Base-by-base conservation (phyloP, 1,284 basidiomycete species). In the Marasmius sp. region DNA sequence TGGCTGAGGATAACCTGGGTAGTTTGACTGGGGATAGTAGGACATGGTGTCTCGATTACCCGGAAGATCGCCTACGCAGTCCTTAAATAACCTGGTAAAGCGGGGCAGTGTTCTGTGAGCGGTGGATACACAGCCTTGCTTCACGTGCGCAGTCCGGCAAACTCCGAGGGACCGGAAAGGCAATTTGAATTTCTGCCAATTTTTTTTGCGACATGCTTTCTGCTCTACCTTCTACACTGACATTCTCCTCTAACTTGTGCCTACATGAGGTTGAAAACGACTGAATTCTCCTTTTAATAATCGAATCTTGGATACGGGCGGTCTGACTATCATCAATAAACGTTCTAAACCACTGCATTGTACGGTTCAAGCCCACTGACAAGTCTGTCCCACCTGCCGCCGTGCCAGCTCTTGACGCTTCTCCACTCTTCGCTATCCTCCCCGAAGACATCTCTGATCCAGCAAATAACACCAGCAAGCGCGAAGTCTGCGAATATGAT, bases 401-500 rank as follows among this genome's bases (percentile, higher is more conserved):
- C 36, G 38, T 63, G 41, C 62, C 59, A 63, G 22, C n/a, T 58
- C 41, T 20, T 39, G 11, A 63, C 53, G 38, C 54, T 34, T n/a
- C 50, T 60, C 59, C 59, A 63, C 37, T 60, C 55, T 48, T 58
- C 43, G 27, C 62, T 69, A 20, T 66, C 59, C 6, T 51, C 52
- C 1, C 60, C 69, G 37, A 61, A 57, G 16, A 68, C 64, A 10
- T 59, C 22, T 54, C 72, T 71, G 47, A 74, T 64, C 71, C 70
- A 72, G 8, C 51, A 58, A 38, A 79, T 45, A 68, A 66, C 73
- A 1, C 61, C 68, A 2, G 63, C 74, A 10, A 76, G 64, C 14
- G 69, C 37, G 41, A 70, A 63, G 57, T 79, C 78, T 3, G 70
- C 77, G 59, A 72, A 78, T 6, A 72, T 70, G 39, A 70, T n/a